Evolutionary conservation across 2,329 filamentous ascomycete species (phyloP), one percentile per base, ranked within the genome.

Genomic region (Didymellaceae sp.): DNA sequence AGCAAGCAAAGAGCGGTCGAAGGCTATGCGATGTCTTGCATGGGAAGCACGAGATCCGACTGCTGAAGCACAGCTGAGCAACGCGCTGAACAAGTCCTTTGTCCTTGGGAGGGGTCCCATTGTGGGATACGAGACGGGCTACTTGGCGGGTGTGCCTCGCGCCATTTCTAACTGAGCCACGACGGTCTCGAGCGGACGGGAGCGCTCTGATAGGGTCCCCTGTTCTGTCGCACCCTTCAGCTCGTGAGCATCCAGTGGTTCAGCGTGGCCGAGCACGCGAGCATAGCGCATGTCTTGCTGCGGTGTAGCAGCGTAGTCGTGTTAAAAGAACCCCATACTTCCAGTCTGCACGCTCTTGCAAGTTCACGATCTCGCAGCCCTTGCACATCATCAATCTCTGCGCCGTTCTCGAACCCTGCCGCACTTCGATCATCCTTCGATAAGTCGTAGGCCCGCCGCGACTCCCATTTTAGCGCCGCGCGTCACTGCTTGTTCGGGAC

Each of bases 401-500:
- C 48, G 24, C 53, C 31, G 57, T 56, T 59, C 61, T 64, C 58
- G 60, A 63, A 63, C 58, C 32, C 45, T 51, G 38, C 42, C 38
- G 37, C 44, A 24, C 48, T 54, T 56, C 57, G 41, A 56, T 55
- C 52, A 51, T 58, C 54, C 57, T 52, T 56, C 54, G 35, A 41
- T 48, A 48, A 42, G 45, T 26, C 48, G 14, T 33, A 38, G 50
- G 45, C 53, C 53, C 52, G 43, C 22, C 35, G 43, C 44, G 44
- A 50, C 40, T 47, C 39, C 33, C 51, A 47, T 41, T 46, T 34
- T 45, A 52, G 63, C 59, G 58, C 57, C 61, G 62, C 65, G 63
- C 60, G 65, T 66, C 61, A 46, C 60, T 62, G 42, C 62, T 62
- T 49, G 31, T 59, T 68, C 62, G 54, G 61, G 49, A 51, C 42